Evolutionary conservation across 179 eudicot species (phyloP).

Genomic region (Kewa caespitosa): DNA sequence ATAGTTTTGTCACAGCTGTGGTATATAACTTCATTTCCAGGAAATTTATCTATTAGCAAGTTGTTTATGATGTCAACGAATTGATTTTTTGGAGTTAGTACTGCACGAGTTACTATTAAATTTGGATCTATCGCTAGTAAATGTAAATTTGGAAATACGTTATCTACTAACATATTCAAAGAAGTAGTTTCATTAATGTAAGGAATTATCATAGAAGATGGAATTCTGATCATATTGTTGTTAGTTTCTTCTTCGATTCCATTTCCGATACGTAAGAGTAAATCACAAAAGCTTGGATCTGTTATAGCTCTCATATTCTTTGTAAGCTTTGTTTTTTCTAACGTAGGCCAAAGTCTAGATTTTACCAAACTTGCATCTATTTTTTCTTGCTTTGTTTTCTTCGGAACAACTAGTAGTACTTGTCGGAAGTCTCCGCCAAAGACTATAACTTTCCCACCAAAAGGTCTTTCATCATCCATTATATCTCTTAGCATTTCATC

Average conservation of each 20-base stretch:
- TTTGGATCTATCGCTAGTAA: neutral
- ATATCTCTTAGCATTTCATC: neutral
- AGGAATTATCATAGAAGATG: neutral
- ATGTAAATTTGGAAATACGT: neutral
- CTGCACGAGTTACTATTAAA: neutral
- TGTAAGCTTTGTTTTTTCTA: neutral
- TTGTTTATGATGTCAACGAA: neutral
- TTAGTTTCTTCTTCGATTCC: neutral
- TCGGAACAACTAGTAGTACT: neutral
- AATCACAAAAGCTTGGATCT: neutral
- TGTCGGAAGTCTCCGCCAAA: neutral
- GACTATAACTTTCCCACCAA: neutral
- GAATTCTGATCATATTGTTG: neutral
- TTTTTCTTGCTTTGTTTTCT: neutral
- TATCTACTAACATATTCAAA: neutral
- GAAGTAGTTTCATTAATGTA: neutral
- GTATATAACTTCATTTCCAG: neutral
- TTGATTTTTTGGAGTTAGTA: conserved; percentile 4
- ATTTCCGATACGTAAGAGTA: neutral
- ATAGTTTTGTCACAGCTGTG: conserved; percentile 5
- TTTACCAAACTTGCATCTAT: neutral
- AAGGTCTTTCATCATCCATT: neutral
- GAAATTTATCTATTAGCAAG: neutral
- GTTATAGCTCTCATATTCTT: neutral
- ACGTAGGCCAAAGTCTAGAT: neutral